Evolutionary conservation across 2,329 filamentous ascomycete genomes (phyloP).

Genomic region (Diplodia mutila): DNA sequence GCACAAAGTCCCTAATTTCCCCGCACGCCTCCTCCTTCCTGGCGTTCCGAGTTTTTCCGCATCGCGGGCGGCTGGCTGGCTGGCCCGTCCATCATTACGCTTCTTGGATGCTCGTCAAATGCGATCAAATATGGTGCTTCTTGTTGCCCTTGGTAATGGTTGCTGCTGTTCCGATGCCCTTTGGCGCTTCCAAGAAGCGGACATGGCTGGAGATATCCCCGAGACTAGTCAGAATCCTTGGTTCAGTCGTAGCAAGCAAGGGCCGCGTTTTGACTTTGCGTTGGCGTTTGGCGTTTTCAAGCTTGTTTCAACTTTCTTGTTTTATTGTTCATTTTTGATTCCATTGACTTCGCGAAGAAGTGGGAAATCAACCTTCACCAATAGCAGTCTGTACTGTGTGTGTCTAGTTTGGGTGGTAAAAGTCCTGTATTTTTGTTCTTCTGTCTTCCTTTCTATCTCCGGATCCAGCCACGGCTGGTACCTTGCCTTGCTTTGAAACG

Average conservation of each 20-base stretch:
- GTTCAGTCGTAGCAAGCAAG: neutral
- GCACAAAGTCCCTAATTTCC: slow-evolving; percentile 15
- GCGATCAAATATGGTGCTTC: neutral
- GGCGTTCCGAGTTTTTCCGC: slow-evolving; percentile 15
- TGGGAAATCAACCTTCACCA: neutral
- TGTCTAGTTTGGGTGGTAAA: slow-evolving; percentile 13
- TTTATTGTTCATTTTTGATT: neutral
- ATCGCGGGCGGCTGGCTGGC: slow-evolving; percentile 2
- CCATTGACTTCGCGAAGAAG: neutral
- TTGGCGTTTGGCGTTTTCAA: slow-evolving; percentile 13
- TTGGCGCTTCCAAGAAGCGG: neutral
- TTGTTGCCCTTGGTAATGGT: slow-evolving; percentile 4
- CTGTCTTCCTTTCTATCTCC: neutral
- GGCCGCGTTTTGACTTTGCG: neutral
- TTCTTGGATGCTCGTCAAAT: slow-evolving; percentile 1
- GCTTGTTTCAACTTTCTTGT: neutral
- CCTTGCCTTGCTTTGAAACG: neutral
- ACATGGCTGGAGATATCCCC: neutral
- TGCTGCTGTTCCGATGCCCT: neutral
- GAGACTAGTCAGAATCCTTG: slow-evolving; percentile 1
- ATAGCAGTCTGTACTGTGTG: slow-evolving; percentile 1
- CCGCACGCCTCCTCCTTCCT: slow-evolving; percentile 2
- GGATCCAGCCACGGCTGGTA: slow-evolving; percentile 8
- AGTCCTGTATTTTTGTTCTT: neutral
- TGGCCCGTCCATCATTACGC: slow-evolving; percentile 12